These are phyloP conservation scores for Pyrenochaeta sp. DNA, from an alignment of 2,329 filamentous ascomycete genomes.

Conservation along the genomic window DNA sequence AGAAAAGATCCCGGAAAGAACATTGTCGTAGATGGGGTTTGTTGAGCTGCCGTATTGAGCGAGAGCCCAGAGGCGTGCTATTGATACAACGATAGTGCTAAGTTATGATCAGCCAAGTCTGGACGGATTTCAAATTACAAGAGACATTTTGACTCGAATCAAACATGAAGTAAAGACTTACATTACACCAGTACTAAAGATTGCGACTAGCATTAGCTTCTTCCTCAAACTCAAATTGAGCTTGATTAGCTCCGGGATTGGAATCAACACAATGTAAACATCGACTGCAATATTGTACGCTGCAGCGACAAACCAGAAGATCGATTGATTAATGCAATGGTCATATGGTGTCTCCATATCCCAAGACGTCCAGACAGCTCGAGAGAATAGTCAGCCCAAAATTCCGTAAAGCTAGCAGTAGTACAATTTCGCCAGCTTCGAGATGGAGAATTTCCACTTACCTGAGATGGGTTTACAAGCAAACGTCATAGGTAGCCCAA, in stretches of 20 bases:
- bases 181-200: conserved; percentile 17
- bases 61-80: conserved; percentile 51
- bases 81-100: conserved; percentile 48
- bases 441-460: neutral
- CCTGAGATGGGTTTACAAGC: conserved; percentile 13
- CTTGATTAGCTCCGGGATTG: conserved; percentile 17
- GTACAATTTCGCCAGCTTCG: too few relatives aligned
- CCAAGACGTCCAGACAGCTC: conserved; percentile 17
- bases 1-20: conserved; percentile 21
- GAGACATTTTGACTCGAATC: neutral
- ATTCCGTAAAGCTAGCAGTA: too few relatives aligned
- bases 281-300: conserved; percentile 17
- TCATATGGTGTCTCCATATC: conserved; percentile 8
- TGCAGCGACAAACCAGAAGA: conserved; percentile 15
- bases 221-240: conserved; percentile 14
- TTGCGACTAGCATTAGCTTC: conserved; percentile 13
- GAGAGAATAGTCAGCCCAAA: neutral
- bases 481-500: conserved; percentile 22
- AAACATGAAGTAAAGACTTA: conserved; percentile 2
- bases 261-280: conserved; percentile 11
- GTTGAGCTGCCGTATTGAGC: conserved; percentile 51
- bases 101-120: neutral
- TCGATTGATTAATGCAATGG: conserved; percentile 18
- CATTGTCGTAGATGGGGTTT: conserved; percentile 49
- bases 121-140: neutral